Evolutionary conservation across 768 basidiomycete species (phyloP), one percentile per base, ranked within the genome.

Genomic region (Ramaria sp.): DNA sequence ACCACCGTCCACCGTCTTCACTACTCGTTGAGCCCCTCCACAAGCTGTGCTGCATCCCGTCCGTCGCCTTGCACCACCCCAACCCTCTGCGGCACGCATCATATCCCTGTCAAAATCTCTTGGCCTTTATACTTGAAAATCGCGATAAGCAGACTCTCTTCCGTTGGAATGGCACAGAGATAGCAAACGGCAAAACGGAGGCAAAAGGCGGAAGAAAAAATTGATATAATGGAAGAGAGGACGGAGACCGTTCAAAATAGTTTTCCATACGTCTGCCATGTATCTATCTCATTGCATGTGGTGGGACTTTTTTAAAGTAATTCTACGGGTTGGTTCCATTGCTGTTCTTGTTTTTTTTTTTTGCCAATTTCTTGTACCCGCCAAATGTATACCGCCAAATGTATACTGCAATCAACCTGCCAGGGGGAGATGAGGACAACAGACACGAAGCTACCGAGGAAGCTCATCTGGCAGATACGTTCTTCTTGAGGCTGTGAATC

Each of bases 21-120:
- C 85, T 87, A 15, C 86, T 85, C 5, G 70, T 71, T 3, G 86
- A 85, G 37, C 78, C 84, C 3, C 77, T 72, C n/a, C 81, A 72
- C 41, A 88, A 78, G 61, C 80, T 84, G 65, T 83, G 78, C 66
- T 90, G 88, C 85, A 89, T 85, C 3, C 62, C 70, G 64, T 88
- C 87, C 0, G 85, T 88, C 42, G 87, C 64, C 60, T 72, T 68
- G 87, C 88, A 88, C 87, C 87, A 89, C 56, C 75, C 15, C 77
- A 71, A 62, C 86, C 83, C 16, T 78, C 76, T 3, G 73, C 81
- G 27, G 87, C 73, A 20, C 63, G 70, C 34, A 68, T 71, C 85
- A 88, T 88, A 60, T 88, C 87, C 13, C 58, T 69, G 39, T 75
- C 78, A 37, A 77, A 87, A 59, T 89, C 77, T 89, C 77, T 3